phyloP scores from a whole-genome alignment of 1,284 basidiomycete genomes.

The Leccinum colubrinum region DNA sequence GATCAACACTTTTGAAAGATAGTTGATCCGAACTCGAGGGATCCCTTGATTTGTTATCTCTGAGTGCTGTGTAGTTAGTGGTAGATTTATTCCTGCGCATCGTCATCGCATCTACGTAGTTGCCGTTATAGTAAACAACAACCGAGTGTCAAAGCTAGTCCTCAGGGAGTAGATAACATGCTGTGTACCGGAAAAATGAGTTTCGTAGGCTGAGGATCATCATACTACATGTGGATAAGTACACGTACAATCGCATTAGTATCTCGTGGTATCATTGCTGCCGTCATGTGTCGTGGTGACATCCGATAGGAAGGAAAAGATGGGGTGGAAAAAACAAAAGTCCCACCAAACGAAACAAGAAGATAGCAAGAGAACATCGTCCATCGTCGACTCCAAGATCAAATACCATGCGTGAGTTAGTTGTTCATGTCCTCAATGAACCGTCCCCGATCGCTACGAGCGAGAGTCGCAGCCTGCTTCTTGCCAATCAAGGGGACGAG shows the following conservation, averaged over 20 bases:
- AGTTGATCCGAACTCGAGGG: too few species aligned
- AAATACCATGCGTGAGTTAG: constrained; percentile 2
- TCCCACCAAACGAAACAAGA: neutral
- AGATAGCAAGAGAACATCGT: neutral
- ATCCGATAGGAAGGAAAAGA: neutral
- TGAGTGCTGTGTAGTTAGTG: too few species aligned
- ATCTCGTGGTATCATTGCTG: neutral
- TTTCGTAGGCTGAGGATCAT: neutral
- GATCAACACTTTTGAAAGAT: too few species aligned
- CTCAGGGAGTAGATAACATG: neutral
- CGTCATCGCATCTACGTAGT: too few species aligned
- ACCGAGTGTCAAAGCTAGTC: neutral
- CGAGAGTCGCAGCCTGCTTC: neutral
- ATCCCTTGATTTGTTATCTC: too few species aligned
- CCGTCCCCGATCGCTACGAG: constrained; percentile 12
- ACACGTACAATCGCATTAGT: neutral
- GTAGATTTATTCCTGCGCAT: too few species aligned
- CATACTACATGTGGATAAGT: neutral
- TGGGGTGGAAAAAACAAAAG: neutral
- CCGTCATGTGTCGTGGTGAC: neutral
- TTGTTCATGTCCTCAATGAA: constrained; percentile 28
- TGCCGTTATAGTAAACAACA: too few species aligned
- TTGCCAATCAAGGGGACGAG: constrained; percentile 10
- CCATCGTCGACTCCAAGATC: neutral
- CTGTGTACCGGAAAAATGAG: neutral